These are phyloP conservation scores for Rhizopogon roseolus DNA, from an alignment of 768 basidiomycete genomes.

Conservation along the genomic window DNA sequence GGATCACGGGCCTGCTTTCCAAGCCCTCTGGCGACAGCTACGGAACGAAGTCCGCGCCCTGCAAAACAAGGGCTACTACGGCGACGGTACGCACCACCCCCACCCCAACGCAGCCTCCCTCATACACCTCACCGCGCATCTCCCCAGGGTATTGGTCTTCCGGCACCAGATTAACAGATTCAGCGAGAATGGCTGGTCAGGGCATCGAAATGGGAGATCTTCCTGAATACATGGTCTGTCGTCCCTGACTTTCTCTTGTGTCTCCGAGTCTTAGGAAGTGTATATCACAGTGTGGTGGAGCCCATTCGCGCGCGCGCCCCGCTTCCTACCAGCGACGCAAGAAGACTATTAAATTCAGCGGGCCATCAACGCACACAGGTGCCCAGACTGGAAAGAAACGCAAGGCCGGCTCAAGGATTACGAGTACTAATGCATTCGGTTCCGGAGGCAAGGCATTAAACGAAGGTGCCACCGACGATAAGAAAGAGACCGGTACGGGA, in stretches of 20 bases:
- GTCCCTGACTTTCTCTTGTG: not conserved
- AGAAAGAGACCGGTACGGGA: conserved; percentile 46
- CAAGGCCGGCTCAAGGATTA: conserved; percentile 69
- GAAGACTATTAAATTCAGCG: conserved; percentile 19
- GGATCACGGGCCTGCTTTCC: conserved; percentile 76
- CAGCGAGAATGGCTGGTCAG: conserved; percentile 45
- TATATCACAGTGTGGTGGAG: conserved; percentile 65
- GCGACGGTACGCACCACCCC: conserved; percentile 52
- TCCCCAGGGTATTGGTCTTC: conserved; percentile 78
- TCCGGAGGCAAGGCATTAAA: conserved; percentile 53
- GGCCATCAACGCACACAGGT: conserved; percentile 53
- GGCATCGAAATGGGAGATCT: conserved; percentile 53
- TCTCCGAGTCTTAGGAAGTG: not conserved
- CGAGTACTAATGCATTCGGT: conserved; percentile 52
- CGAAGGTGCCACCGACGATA: conserved; percentile 31
- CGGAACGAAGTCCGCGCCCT: conserved; percentile 60
- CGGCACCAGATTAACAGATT: conserved; percentile 66
- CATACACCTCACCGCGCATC: not conserved
- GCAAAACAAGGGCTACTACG: conserved; percentile 76
- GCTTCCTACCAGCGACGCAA: conserved; percentile 35
- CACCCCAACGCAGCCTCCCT: not conserved
- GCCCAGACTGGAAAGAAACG: conserved; percentile 61
- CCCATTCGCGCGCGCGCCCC: conserved; percentile 61
- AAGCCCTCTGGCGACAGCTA: conserved; percentile 67
- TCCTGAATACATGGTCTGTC: conserved; percentile 69